Evolutionary conservation across 129 eudicot species (phyloP).

Genomic region (Tagetes patula): DNA sequence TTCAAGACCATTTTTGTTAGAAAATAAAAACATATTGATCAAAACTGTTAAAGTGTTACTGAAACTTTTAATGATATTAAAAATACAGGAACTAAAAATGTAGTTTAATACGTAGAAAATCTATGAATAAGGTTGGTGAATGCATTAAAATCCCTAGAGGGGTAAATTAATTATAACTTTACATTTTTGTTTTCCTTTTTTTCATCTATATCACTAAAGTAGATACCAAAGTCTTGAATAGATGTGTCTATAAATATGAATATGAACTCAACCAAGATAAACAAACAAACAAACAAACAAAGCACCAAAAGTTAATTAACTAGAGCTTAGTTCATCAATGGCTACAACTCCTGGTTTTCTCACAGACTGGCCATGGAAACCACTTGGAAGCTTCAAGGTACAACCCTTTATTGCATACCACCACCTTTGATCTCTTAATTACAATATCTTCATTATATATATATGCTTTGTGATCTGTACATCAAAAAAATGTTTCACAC

Average conservation of each 20-base stretch:
- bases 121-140: too few relatives aligned
- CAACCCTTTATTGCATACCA: background rate
- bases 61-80: too few relatives aligned
- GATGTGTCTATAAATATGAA: background rate
- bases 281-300: background rate
- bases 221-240: background rate
- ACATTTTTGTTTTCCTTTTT: background rate
- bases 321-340: constrained; percentile 34
- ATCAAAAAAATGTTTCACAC: background rate
- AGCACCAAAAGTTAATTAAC: too few relatives aligned
- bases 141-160: too few relatives aligned
- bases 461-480: constrained; percentile 11
- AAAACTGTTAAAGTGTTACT: too few relatives aligned
- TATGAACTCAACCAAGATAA: background rate
- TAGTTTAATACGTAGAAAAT: too few relatives aligned
- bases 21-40: too few relatives aligned
- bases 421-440: background rate
- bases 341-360: constrained; percentile 61
- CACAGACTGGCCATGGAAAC: constrained; percentile 76
- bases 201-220: background rate
- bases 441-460: too few relatives aligned
- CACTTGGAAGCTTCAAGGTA: constrained; percentile 69
- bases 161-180: background rate
- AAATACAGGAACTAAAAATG: too few relatives aligned
- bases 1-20: too few relatives aligned